A percentile compares a stretch with the other conserved stretches of the same genome.
Evolutionary conservation across 192 early-diverging fungal species (phyloP).

Genomic region (Backusella westeae): DNA sequence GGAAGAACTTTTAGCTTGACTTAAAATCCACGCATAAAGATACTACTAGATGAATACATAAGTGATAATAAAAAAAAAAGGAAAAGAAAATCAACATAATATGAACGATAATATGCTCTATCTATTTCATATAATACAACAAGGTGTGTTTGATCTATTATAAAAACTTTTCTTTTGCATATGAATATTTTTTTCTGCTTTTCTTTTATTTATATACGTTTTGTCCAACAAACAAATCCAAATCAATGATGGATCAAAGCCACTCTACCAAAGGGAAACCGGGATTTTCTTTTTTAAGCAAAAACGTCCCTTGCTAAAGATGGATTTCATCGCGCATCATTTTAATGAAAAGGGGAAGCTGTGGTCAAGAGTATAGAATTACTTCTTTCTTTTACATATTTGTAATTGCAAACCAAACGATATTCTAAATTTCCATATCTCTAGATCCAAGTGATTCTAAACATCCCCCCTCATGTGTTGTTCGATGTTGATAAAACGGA

Average conservation of each 20-base stretch:
- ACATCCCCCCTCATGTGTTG: not conserved
- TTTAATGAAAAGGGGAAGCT: not conserved
- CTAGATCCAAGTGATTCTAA: not conserved
- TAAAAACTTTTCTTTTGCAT: not conserved
- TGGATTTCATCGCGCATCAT: not conserved
- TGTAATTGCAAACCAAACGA: not conserved
- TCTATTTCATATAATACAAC: not conserved
- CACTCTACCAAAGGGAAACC: not conserved
- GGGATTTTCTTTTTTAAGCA: not conserved
- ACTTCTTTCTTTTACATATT: not conserved
- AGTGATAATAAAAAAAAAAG: not conserved
- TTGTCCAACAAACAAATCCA: slow-evolving; percentile 1
- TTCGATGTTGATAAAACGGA: not conserved
- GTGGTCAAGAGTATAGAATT: not conserved
- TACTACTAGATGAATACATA: not conserved
- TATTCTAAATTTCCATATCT: not conserved
- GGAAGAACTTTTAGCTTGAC: not conserved
- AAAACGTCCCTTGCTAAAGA: not conserved
- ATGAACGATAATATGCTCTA: not conserved
- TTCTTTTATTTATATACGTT: not conserved
- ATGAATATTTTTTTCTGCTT: not conserved
- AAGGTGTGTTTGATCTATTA: not conserved
- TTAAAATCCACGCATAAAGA: not conserved
- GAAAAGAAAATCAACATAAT: not conserved
- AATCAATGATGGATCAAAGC: not conserved